These are phyloP conservation scores for Penicillium oxalicum DNA, from an alignment of 2,329 filamentous ascomycete species.

Conservation along the genomic window DNA sequence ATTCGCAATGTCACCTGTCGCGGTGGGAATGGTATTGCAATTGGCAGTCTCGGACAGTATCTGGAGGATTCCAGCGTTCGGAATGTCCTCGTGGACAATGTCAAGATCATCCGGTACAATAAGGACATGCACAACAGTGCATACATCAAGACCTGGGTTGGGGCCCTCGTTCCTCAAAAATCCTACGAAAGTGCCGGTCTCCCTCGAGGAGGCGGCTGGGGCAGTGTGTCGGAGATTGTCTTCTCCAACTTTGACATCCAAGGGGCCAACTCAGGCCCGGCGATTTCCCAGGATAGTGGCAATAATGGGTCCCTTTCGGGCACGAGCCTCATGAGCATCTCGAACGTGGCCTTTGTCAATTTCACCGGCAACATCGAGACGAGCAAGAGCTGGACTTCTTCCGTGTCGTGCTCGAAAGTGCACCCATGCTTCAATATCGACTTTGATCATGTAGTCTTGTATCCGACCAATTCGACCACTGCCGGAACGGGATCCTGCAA, in stretches of 20 bases:
- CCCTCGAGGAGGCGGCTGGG: conserved; percentile 51
- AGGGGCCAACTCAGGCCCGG: conserved; percentile 41
- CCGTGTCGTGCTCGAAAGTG: conserved; percentile 45
- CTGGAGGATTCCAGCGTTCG: conserved; percentile 49
- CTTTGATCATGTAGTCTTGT: conserved; percentile 40
- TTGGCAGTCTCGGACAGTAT: conserved; percentile 52
- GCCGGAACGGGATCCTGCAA: conserved; percentile 33
- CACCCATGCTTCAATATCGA: conserved; percentile 49
- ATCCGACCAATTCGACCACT: conserved; percentile 28
- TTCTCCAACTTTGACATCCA: conserved; percentile 49
- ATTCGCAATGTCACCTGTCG: conserved; percentile 51
- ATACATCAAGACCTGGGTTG: conserved; percentile 55
- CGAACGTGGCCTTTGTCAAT: conserved; percentile 47
- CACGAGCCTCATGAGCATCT: conserved; percentile 48
- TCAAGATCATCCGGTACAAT: conserved; percentile 41
- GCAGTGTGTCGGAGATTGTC: conserved; percentile 46
- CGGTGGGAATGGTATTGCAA: conserved; percentile 49
- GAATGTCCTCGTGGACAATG: conserved; percentile 46
- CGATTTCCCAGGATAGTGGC: conserved; percentile 46
- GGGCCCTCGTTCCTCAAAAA: conserved; percentile 42
- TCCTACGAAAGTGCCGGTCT: conserved; percentile 46
- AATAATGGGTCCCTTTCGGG: conserved; percentile 46
- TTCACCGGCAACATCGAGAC: conserved; percentile 46
- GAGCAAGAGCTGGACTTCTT: conserved; percentile 30
- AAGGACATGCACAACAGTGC: conserved; percentile 45